Evolutionary conservation across 2,329 filamentous ascomycete genomes (phyloP), one percentile per base, ranked within the genome.

Genomic region (Paecilomyces niveus): DNA sequence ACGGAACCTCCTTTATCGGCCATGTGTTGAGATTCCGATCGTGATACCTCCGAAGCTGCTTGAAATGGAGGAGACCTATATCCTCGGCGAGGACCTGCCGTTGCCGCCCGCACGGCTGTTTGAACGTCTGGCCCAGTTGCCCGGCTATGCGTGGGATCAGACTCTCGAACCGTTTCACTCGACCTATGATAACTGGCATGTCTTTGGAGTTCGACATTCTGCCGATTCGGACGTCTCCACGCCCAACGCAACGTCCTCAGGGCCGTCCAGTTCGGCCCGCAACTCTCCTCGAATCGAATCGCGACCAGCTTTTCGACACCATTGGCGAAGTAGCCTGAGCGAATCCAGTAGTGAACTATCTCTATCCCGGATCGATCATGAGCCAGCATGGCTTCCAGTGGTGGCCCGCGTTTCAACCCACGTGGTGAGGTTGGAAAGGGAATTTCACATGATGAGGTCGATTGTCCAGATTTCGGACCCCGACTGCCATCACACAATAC

Each of bases 101-200:
- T 72, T 79, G 70, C 86, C 87, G 59, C 88, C 87, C 51, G 79
- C 82, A 64, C 84, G 86, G 67, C 82, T 92, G 56, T 88, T 87
- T 66, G 88, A 92, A 71, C 84, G 89, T 55, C 80, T 92, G 64
- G 81, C 84, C 62, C 87, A 90, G 70, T 81, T 92, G 63, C 81
- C 86, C 53, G 89, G 88, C 56, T 92, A 90, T 70, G 85, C 83
- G 6, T 92, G 89, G 89, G 88, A 92, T 72, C 87, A 89, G 64
- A 80, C 83, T 15, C 63, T 72, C 61, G 71, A 73, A 55, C 76
- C 75, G 8, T 74, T 77, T 56, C 76, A 78, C 62, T 76, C 83
- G 55, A 90, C 87, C 67, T 97, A 96, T 75, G 91, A 95, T 72
- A 92, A 92, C 78, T 97, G 92, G 91, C 86, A 89, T 72, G 81